phyloP scores from a whole-genome alignment of 139 green algal genomes.

The Nannochloris sp. region DNA sequence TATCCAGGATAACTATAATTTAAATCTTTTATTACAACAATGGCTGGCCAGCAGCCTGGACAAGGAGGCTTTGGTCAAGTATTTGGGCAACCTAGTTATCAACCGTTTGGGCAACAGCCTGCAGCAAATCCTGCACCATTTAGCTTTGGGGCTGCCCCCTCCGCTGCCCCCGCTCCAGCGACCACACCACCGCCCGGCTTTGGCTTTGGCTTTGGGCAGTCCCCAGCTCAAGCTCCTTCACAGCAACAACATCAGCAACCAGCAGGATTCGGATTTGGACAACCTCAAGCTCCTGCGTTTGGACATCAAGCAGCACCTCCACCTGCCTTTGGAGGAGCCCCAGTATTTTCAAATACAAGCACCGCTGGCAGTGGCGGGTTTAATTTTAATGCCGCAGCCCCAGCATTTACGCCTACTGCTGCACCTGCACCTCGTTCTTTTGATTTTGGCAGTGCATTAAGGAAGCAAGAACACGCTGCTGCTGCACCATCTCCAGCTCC shows the following conservation, averaged over 20 bases:
- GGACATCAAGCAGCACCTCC: neutral
- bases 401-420: neutral
- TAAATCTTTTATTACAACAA: too few relatives aligned
- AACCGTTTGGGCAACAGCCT: constrained; percentile 4
- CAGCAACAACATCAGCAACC: neutral
- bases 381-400: neutral
- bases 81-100: too few relatives aligned
- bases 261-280: neutral
- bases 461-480: neutral
- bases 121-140: neutral
- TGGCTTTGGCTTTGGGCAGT: constrained; percentile 13
- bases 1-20: too few relatives aligned
- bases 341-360: neutral
- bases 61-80: neutral
- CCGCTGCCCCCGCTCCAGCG: neutral
- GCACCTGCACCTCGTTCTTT: neutral
- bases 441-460: neutral
- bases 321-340: neutral
- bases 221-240: neutral
- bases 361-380: neutral
- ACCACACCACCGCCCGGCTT: neutral
- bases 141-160: neutral
- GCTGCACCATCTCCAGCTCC: neutral
- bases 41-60: neutral
- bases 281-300: neutral